Base-by-base conservation (phyloP, 495 filamentous ascomycete species). In the Penicillium soppii region DNA sequence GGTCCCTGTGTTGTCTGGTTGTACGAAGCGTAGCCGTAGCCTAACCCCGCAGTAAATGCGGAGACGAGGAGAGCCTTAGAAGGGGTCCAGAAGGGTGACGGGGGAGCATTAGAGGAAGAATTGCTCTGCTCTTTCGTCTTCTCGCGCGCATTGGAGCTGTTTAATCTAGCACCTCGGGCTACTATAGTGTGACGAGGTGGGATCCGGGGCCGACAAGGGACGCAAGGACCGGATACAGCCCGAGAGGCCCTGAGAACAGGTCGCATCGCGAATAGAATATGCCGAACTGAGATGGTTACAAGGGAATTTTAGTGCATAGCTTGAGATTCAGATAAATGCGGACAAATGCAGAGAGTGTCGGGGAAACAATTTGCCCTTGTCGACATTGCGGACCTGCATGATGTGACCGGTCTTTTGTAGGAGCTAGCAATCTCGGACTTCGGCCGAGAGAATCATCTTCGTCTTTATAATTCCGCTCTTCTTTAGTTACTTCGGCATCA, bases 31-130 rank as follows among this genome's bases (percentile, higher is more conserved):
- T 57, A 64, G n/a, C 59, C 58, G 38, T 73, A 75, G 19, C 71
- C 70, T 8, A 71, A 50, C 19, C 70, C 67, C 12, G 65, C 70
- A 29, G 67, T 68, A 13, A 71, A 56, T 45, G 62, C 59, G 26
- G 70, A 70, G 39, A 62, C 44, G 32, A 75, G 43, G 15, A 73
- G 32, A 10, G 65, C 65, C 26, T 62, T 61, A 23, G 53, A 45
- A 3, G 64, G 58, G 2, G 62, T 61, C 72, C 73, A 70, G n/a
- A 61, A 68, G 13, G 54, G 50, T 1, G 57, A 49, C 0, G 55
- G 7, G 1, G 45, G 30, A 17, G 47, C 16, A 7, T 33, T 43
- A 17, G 67, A 58, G 2, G 67, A 48, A 20, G 43, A 54, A 12
- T 50, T 43, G 19, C 44, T 52, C 0, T 20, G 29, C 23, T 54